These are phyloP conservation scores for Echeveria elegans DNA, from an alignment of 164 flowering plant genomes.

Conservation along the genomic window DNA sequence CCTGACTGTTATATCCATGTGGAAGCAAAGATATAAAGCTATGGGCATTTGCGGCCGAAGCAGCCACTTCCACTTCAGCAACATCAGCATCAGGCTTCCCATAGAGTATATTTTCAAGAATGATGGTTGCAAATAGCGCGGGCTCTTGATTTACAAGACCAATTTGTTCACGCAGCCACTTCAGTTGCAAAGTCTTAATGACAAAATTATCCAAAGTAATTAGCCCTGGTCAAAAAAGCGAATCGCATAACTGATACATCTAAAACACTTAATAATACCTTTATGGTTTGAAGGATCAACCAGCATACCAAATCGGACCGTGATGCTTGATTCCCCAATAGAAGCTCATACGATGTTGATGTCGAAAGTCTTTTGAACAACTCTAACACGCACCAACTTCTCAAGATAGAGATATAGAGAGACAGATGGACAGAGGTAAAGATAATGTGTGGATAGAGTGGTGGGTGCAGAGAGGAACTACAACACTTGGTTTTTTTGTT, in stretches of 20 bases:
- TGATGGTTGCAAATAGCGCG: slow-evolving; percentile 90
- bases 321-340: too few species aligned
- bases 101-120: slow-evolving; percentile 81
- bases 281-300: too few species aligned
- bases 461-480: too few species aligned
- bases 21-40: slow-evolving; percentile 85
- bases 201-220: slow-evolving; percentile 76
- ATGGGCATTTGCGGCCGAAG: slow-evolving; percentile 90
- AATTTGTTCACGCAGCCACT: slow-evolving; percentile 84
- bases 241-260: neutral
- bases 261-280: too few species aligned
- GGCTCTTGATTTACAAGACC: slow-evolving; percentile 98
- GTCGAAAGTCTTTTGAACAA: too few species aligned
- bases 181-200: slow-evolving; percentile 66
- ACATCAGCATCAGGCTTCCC: slow-evolving; percentile 87
- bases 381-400: too few species aligned
- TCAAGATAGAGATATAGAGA: too few species aligned
- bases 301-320: too few species aligned
- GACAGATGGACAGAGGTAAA: too few species aligned
- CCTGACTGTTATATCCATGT: slow-evolving; percentile 87
- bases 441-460: too few species aligned
- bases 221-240: slow-evolving; percentile 48
- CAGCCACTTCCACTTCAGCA: slow-evolving; percentile 87
- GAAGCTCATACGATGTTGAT: too few species aligned
- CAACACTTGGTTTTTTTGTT: too few species aligned